Conservation (phyloP, 2,329 filamentous ascomycete genomes). For the Clonostachys chloroleuca region DNA sequence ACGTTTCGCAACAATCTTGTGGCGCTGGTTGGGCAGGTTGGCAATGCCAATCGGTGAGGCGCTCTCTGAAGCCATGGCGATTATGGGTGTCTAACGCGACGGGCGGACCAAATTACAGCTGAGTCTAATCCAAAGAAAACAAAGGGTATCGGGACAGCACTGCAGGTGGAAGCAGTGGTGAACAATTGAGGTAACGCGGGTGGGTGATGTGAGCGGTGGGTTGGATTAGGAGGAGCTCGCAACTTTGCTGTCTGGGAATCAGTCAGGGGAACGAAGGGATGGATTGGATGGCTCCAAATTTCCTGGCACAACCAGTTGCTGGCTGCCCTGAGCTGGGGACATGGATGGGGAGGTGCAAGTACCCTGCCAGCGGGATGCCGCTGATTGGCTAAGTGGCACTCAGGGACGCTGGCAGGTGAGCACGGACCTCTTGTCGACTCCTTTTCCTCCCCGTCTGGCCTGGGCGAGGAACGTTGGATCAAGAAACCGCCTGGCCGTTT, state of each 20-base stretch:
- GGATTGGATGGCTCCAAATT: slow-evolving; percentile 11
- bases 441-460: not conserved
- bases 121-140: not conserved
- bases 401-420: not conserved
- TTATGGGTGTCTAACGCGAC: slow-evolving; percentile 25
- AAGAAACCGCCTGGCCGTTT: slow-evolving; percentile 7
- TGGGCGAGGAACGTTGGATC: not conserved
- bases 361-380: too few species aligned
- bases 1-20: slow-evolving; percentile 75
- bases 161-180: not conserved
- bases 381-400: slow-evolving; percentile 18
- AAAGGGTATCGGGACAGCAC: not conserved
- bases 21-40: slow-evolving; percentile 69
- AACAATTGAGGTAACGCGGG: not conserved
- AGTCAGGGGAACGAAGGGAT: slow-evolving; percentile 27
- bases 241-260: slow-evolving; percentile 3
- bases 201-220: not conserved
- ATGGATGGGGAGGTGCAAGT: not conserved
- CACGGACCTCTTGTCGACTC: slow-evolving; percentile 2
- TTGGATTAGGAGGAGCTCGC: slow-evolving; percentile 2
- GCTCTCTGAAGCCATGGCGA: slow-evolving; percentile 57
- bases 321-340: slow-evolving; percentile 7
- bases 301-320: slow-evolving; percentile 15
- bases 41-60: slow-evolving; percentile 69
- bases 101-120: slow-evolving; percentile 3